Conservation (phyloP, 495 filamentous ascomycete genomes). For the Hypomontagnella monticulosa region DNA sequence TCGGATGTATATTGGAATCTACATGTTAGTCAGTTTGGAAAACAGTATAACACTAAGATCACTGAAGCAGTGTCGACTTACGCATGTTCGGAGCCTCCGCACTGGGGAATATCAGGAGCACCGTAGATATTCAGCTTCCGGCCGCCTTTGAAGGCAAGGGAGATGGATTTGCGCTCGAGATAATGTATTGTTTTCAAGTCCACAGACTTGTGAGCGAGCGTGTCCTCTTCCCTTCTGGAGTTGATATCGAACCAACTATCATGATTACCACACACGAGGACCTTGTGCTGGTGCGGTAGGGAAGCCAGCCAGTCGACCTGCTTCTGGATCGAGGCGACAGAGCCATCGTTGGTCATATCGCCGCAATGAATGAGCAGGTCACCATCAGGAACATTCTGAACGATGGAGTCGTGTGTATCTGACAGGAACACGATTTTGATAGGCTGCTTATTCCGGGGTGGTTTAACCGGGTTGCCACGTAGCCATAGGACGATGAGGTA, state of each 20-base stretch:
- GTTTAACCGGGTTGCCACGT: constrained; percentile 66
- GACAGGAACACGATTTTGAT: constrained; percentile 89
- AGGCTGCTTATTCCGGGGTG: constrained; percentile 59
- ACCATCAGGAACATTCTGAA: constrained; percentile 71
- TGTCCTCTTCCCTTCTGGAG: constrained; percentile 52
- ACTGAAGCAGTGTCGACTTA: constrained; percentile 30
- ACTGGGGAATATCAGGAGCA: constrained; percentile 59
- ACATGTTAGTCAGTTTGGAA: neutral
- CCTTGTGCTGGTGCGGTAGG: constrained; percentile 78
- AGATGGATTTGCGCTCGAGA: constrained; percentile 57
- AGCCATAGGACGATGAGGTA: constrained; percentile 71
- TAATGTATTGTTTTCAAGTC: constrained; percentile 62
- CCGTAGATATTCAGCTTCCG: constrained; percentile 65
- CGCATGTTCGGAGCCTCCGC: constrained; percentile 67
- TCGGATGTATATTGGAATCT: constrained; percentile 60
- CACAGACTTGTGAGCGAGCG: constrained; percentile 45
- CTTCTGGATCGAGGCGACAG: constrained; percentile 73
- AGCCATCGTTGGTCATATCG: constrained; percentile 81
- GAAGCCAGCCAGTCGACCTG: constrained; percentile 81
- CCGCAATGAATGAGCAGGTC: constrained; percentile 92
- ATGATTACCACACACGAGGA: constrained; percentile 90
- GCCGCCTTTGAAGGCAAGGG: constrained; percentile 60
- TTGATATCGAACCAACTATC: constrained; percentile 79
- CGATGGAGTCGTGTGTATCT: constrained; percentile 79
- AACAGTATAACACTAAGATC: neutral